Evolutionary conservation across 2,329 filamentous ascomycete species (phyloP), one percentile per base, ranked within the genome.

Genomic region (Neocatenulostroma microsporum): DNA sequence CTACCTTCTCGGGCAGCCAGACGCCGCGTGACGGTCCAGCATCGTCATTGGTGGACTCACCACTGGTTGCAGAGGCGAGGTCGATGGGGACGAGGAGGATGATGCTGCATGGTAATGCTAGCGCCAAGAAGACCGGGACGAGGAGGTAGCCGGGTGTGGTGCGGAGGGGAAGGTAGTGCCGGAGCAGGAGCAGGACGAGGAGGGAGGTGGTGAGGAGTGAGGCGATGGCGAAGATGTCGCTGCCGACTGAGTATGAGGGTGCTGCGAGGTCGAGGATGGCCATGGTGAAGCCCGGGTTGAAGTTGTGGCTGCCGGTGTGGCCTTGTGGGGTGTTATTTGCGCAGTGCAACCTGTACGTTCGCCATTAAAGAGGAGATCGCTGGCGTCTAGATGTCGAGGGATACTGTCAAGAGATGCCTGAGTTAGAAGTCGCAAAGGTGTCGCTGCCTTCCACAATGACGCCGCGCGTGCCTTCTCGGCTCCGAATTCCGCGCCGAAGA

Each of bases 11-110:
- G 4, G 84, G 82, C 21, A 98, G 73, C 85, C 88, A 95, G 55
- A 98, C 84, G 21, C 88, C 91, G 49, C 81, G 76, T 12, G 76
- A 73, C 3, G 44, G 45, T 32, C 35, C 39, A 12, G 75, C 72
- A 42, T 75, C 78, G 61, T 83, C 81, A 42, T 83, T 79, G 34
- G 79, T 78, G 31, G 29, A 14, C n/a, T n/a, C n/a, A n/a, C n/a
- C n/a, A 14, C 11, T 10, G 8, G 34, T 30, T 14, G 39, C 78
- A 5, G 88, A 94, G 1, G 89, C 88, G 48, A 98, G 78, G 62
- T 98, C 91, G 60, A 98, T 93, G 4, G 91, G 91, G 5, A 98
- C 87, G 15, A 98, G 76, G 17, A 98, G 70, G 17, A 96, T 78
- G 54, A 94, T 89, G 60, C 84, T 88, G 30, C 86, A 85, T 9